These are phyloP conservation scores for Candida hungchunana DNA, from an alignment of 805 yeast genomes.

Conservation along the genomic window DNA sequence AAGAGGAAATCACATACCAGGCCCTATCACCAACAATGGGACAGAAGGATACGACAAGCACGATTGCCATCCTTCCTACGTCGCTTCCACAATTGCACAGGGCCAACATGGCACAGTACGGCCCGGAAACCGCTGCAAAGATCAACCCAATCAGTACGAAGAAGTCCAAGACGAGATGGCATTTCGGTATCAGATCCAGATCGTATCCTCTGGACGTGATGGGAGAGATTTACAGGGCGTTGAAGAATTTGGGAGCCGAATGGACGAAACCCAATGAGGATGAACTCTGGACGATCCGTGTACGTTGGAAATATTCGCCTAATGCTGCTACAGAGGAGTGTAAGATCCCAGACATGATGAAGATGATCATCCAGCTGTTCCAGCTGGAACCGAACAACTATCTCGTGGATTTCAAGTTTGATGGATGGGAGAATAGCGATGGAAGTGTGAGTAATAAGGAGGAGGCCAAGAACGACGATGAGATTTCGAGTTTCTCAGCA, in stretches of 20 bases:
- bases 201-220: slow-evolving; percentile 96
- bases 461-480: slow-evolving; percentile 49
- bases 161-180: slow-evolving; percentile 95
- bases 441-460: slow-evolving; percentile 29
- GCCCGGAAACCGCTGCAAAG: slow-evolving; percentile 42
- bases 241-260: slow-evolving; percentile 91
- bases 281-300: slow-evolving; percentile 93
- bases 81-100: slow-evolving; percentile 92
- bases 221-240: slow-evolving; percentile 96
- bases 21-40: slow-evolving; percentile 25
- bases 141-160: slow-evolving; percentile 61
- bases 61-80: slow-evolving; percentile 89
- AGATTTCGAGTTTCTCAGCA: slow-evolving; percentile 87
- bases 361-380: slow-evolving; percentile 94
- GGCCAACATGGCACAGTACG: slow-evolving; percentile 77
- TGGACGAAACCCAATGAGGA: slow-evolving; percentile 96
- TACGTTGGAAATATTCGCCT: slow-evolving; percentile 81
- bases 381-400: slow-evolving; percentile 95
- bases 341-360: slow-evolving; percentile 73
- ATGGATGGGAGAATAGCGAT: slow-evolving; percentile 79
- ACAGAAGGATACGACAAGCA: slow-evolving; percentile 45
- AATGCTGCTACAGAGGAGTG: slow-evolving; percentile 24
- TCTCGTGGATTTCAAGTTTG: slow-evolving; percentile 91
- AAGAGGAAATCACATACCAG: slow-evolving; percentile 32
- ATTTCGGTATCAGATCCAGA: slow-evolving; percentile 93